Conservation (phyloP, 352 stramenopile species). For the Phytophthora podocarpi region DNA sequence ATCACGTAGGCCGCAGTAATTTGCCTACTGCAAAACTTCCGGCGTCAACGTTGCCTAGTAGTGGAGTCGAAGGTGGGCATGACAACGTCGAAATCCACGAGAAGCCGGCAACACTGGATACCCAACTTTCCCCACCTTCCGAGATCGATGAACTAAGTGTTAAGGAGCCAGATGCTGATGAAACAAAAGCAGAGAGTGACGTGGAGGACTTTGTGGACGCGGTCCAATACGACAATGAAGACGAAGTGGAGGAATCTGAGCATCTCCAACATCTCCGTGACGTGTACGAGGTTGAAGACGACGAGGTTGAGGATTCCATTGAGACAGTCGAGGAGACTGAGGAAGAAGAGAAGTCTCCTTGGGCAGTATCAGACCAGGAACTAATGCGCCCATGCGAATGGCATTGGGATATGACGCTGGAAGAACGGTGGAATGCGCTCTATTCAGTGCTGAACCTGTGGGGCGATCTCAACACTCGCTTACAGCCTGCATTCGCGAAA, state of each 20-base stretch:
- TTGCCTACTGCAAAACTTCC: neutral
- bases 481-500: slow-evolving; percentile 29
- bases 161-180: neutral
- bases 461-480: slow-evolving; percentile 21
- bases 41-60: neutral
- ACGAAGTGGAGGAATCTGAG: slow-evolving; percentile 81
- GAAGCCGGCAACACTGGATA: neutral
- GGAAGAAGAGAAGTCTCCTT: slow-evolving; percentile 34
- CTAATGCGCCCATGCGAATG: slow-evolving; percentile 44
- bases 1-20: slow-evolving; percentile 32
- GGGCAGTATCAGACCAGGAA: slow-evolving; percentile 19
- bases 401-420: slow-evolving; percentile 75
- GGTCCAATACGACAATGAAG: slow-evolving; percentile 45
- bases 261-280: slow-evolving; percentile 86
- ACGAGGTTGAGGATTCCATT: slow-evolving; percentile 27
- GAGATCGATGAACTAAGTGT: neutral
- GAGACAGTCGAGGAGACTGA: slow-evolving; percentile 37
- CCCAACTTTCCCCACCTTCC: neutral
- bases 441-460: slow-evolving; percentile 36
- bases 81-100: too few relatives aligned
- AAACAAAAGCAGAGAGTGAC: slow-evolving; percentile 28
- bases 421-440: slow-evolving; percentile 56
- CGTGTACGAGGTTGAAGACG: slow-evolving; percentile 68
- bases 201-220: slow-evolving; percentile 50
- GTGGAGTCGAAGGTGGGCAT: too few relatives aligned